A percentile compares a stretch with the other conserved stretches of the same genome.
Evolutionary conservation across 2,329 filamentous ascomycete species (phyloP).

Genomic region (Aspergillus sp.): DNA sequence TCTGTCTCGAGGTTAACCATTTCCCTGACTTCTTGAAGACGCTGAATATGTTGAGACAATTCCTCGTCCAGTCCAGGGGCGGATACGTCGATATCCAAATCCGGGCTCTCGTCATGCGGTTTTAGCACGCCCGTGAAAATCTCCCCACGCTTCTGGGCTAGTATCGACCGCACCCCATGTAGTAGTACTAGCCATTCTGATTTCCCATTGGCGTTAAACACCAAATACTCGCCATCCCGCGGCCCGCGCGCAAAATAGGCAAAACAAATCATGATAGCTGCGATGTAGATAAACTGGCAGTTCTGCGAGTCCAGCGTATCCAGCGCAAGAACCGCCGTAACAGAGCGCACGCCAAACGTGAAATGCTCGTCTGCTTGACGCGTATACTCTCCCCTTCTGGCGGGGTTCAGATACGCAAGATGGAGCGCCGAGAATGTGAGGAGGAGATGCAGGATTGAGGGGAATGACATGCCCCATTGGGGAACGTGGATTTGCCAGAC

Average conservation of each 20-base stretch:
- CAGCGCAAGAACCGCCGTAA: constrained; percentile 25
- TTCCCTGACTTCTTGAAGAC: constrained; percentile 10
- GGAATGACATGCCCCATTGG: constrained; percentile 30
- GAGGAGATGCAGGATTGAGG: constrained; percentile 34
- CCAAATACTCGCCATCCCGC: constrained; percentile 29
- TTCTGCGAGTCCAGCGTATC: constrained; percentile 25
- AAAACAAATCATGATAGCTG: constrained; percentile 32
- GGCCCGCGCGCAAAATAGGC: constrained; percentile 36
- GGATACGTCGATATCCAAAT: neutral
- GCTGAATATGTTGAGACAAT: constrained; percentile 15
- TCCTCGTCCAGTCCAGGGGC: constrained; percentile 15
- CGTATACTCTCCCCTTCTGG: constrained; percentile 20
- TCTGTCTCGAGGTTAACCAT: constrained; percentile 1
- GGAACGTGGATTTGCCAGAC: constrained; percentile 33
- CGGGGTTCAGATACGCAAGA: constrained; percentile 22
- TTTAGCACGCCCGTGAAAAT: constrained; percentile 29
- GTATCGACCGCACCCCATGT: constrained; percentile 29
- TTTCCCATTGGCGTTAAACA: constrained; percentile 29
- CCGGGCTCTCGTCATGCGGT: neutral
- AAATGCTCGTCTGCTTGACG: constrained; percentile 33
- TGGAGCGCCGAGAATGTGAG: constrained; percentile 33
- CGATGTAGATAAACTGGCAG: constrained; percentile 34
- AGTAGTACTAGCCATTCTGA: constrained; percentile 35
- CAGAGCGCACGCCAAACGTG: constrained; percentile 34
- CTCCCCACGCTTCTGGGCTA: constrained; percentile 15